These are phyloP conservation scores for Trypanosoma melophagium DNA, from an alignment of 208 protist species.

Conservation along the genomic window DNA sequence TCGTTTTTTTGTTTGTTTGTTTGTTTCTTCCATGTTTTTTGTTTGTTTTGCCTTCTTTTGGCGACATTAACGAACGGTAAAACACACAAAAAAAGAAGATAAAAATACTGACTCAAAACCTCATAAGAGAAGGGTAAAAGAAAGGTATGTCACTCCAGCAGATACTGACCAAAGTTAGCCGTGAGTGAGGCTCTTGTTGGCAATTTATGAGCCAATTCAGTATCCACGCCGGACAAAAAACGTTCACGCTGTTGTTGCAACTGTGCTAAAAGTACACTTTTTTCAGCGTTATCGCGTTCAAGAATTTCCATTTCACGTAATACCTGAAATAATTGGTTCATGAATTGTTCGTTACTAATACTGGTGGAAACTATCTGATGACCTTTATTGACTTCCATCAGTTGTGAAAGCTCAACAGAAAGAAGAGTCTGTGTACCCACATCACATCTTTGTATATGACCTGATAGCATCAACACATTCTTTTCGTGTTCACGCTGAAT, in stretches of 20 bases:
- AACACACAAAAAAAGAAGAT: neutral
- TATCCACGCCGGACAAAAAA: conserved; percentile 52
- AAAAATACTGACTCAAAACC: neutral
- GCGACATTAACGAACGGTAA: too few species aligned
- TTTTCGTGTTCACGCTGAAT: neutral
- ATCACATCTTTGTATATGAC: conserved; percentile 12
- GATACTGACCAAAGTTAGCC: conserved; percentile 7
- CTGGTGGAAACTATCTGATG: neutral
- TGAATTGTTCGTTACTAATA: neutral
- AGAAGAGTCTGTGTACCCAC: conserved; percentile 37
- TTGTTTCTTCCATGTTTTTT: too few species aligned
- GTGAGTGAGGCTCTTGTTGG: neutral
- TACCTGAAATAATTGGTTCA: conserved; percentile 33
- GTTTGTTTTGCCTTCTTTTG: too few species aligned
- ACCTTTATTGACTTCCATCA: neutral
- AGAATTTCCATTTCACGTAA: conserved; percentile 38
- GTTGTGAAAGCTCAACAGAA: conserved; percentile 32
- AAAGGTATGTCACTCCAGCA: conserved; percentile 6
- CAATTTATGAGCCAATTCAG: conserved; percentile 17
- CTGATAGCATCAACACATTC: neutral
- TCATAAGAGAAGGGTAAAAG: conserved; percentile 2
- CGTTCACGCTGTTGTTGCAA: conserved; percentile 46
- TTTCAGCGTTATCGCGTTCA: conserved; percentile 30
- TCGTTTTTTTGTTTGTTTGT: too few species aligned
- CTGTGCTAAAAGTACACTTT: conserved; percentile 25